Percentiles rank a stretch among this genome's conserved stretches.
These are phyloP conservation scores for Withania somnifera DNA, from an alignment of 305 asterid genomes.

Conservation along the genomic window DNA sequence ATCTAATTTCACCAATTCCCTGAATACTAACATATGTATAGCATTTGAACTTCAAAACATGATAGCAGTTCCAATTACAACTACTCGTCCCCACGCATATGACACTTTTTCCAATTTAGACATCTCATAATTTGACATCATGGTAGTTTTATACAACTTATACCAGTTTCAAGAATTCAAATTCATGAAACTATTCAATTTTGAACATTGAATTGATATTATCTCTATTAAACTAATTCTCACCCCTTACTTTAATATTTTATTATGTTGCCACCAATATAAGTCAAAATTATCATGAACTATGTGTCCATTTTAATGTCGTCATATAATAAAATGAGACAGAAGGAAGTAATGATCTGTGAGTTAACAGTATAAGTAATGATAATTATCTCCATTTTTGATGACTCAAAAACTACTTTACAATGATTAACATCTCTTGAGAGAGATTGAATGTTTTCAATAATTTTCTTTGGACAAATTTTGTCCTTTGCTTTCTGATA, in stretches of 20 bases:
- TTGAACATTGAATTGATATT: not conserved
- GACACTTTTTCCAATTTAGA: not conserved
- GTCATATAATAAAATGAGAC: not conserved
- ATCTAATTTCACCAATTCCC: not conserved
- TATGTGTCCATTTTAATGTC: not conserved
- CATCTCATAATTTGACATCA: not conserved
- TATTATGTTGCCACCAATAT: not conserved
- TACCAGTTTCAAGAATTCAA: not conserved
- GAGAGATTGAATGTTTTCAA: not conserved
- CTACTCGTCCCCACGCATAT: not conserved
- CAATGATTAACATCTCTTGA: not conserved
- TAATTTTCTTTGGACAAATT: not conserved
- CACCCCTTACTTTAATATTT: not conserved
- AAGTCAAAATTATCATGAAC: not conserved
- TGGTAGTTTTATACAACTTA: not conserved
- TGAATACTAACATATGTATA: not conserved
- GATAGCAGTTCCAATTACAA: not conserved
- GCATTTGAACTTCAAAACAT: not conserved
- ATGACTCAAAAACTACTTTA: not conserved
- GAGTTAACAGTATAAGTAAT: not conserved
- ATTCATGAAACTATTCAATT: not conserved
- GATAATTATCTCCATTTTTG: not conserved
- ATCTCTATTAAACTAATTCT: not conserved
- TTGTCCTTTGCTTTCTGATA: not conserved
- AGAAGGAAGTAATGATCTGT: not conserved